Evolutionary conservation across 306 rosid genomes (phyloP).

Genomic region (Cotoneaster glaucophyllus): DNA sequence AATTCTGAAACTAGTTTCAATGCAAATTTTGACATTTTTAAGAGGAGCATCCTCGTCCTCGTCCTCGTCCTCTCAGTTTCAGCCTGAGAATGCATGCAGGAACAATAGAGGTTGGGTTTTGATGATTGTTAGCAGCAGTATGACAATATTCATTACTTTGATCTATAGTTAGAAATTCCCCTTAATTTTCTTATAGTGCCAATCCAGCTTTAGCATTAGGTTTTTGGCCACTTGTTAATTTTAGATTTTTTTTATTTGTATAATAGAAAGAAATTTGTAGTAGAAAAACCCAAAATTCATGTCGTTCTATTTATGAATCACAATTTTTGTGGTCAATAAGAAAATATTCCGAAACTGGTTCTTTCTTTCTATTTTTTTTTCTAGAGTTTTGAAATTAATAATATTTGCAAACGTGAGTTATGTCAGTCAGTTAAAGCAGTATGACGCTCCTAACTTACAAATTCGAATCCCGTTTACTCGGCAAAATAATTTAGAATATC

Average conservation of each 20-base stretch:
- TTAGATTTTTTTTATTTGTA: not conserved
- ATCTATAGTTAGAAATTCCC: slow-evolving; percentile 37
- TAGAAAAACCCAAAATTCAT: not conserved
- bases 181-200: not conserved
- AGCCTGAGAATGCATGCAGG: slow-evolving; percentile 27
- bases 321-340: not conserved
- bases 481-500: too few relatives aligned
- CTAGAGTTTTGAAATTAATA: not conserved
- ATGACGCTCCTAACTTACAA: not conserved
- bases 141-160: slow-evolving; percentile 48
- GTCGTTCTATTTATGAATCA: not conserved
- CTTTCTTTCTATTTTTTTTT: too few relatives aligned
- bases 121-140: slow-evolving; percentile 51
- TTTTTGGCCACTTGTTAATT: not conserved
- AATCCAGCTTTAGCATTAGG: not conserved
- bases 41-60: not conserved
- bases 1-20: slow-evolving; percentile 45
- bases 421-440: too few relatives aligned
- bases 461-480: not conserved
- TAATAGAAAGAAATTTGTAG: slow-evolving; percentile 1
- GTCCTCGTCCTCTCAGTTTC: not conserved
- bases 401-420: too few relatives aligned
- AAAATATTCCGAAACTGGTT: not conserved
- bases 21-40: slow-evolving; percentile 26
- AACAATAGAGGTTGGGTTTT: slow-evolving; percentile 60